Evolutionary conservation across 306 rosid genomes (phyloP).

Genomic region (Lablab purpureus): DNA sequence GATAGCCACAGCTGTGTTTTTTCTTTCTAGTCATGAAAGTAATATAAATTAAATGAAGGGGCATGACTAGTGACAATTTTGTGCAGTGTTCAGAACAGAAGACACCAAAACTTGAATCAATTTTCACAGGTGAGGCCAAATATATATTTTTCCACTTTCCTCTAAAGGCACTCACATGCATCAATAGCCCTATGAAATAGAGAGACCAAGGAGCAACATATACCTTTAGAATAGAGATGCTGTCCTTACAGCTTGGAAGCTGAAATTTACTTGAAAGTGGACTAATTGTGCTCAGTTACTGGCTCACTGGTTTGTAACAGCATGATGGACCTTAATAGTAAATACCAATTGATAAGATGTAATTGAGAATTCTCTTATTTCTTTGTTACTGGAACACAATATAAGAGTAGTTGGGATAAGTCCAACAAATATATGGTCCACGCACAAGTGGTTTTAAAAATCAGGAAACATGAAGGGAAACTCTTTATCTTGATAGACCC

Average conservation of each 20-base stretch:
- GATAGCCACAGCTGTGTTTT: slow-evolving; percentile 14
- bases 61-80: slow-evolving; percentile 6
- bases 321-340: slow-evolving; percentile 15
- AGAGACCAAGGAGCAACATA: slow-evolving; percentile 42
- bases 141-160: slow-evolving; percentile 45
- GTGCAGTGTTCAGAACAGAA: slow-evolving; percentile 26
- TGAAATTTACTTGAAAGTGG: slow-evolving; percentile 34
- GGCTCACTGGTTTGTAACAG: slow-evolving; percentile 4
- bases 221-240: slow-evolving; percentile 31
- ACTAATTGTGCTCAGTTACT: not conserved
- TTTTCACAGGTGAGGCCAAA: slow-evolving; percentile 37
- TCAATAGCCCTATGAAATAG: slow-evolving; percentile 34
- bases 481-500: slow-evolving; percentile 20
- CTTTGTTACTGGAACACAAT: slow-evolving; percentile 25
- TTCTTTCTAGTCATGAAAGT: slow-evolving; percentile 13
- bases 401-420: slow-evolving; percentile 20
- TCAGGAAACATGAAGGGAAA: slow-evolving; percentile 30
- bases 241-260: slow-evolving; percentile 29
- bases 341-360: not conserved
- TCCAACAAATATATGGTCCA: slow-evolving; percentile 24
- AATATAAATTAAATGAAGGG: not conserved
- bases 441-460: slow-evolving; percentile 29
- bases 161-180: slow-evolving; percentile 47
- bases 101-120: slow-evolving; percentile 34
- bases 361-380: slow-evolving; percentile 2